A percentile compares a stretch with the other conserved stretches of the same genome.
phyloP scores from a whole-genome alignment of 257 asterid species.

The Fraxinus cuspidata region DNA sequence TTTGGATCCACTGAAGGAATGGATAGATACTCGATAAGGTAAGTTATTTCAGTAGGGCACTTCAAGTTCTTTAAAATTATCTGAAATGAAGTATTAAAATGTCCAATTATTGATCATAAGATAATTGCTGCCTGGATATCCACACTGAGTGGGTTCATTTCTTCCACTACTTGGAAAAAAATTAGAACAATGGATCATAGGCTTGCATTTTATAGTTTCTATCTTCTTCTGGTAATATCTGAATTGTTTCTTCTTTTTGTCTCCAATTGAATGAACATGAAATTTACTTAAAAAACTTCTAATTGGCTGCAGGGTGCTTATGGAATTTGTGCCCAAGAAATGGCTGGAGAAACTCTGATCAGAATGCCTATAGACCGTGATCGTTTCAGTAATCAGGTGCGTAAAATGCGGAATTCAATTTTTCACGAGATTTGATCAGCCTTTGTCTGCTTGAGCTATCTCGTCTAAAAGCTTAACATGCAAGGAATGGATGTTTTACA shows the following conservation, averaged over 20 bases:
- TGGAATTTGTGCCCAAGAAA: conserved; percentile 29
- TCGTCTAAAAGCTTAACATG: background rate
- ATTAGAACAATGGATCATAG: conserved; percentile 35
- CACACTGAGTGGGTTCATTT: background rate
- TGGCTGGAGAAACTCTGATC: conserved; percentile 11
- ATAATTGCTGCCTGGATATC: background rate
- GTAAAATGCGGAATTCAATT: background rate
- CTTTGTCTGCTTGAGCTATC: background rate
- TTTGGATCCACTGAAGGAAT: background rate
- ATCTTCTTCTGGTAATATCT: conserved; percentile 43
- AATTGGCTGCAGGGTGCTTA: conserved; percentile 38
- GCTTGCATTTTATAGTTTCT: conserved; percentile 31
- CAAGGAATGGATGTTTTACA: background rate
- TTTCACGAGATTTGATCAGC: background rate
- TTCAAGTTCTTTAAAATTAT: background rate
- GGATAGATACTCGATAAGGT: background rate
- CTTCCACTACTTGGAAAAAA: background rate
- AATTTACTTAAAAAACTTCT: background rate
- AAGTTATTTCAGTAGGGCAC: background rate
- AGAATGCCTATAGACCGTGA: background rate
- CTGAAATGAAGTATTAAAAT: background rate
- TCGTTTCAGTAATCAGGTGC: conserved; percentile 3
- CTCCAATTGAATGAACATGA: conserved; percentile 3
- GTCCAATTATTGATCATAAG: conserved; percentile 19
- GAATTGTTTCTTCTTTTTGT: background rate